Evolutionary conservation across 2,329 filamentous ascomycete species (phyloP), one percentile per base, ranked within the genome.

Genomic region (Thermoascus crustaceus): DNA sequence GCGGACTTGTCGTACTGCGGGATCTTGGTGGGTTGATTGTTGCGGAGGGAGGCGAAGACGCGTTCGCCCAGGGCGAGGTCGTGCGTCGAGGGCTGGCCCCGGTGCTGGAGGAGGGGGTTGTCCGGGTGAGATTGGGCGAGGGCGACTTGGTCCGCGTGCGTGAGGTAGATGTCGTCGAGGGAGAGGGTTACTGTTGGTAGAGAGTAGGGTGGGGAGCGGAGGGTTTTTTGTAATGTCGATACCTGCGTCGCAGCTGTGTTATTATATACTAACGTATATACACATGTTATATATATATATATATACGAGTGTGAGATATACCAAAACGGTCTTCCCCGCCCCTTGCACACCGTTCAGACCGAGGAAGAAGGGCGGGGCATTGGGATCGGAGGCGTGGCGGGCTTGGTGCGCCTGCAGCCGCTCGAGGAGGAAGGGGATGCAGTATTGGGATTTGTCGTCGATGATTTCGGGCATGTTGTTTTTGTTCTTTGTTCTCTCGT

Each of bases 261-360:
- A 16, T 32, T 29, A n/a, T 22, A 14, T n/a, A 45, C 68, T 55
- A n/a, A n/a, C n/a, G n/a, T n/a, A n/a, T n/a, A n/a, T n/a, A n/a
- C n/a, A n/a, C n/a, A n/a, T n/a, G n/a, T n/a, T n/a, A n/a, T n/a
- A n/a, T 9, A 8, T 5, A 13, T 18, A 18, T 29, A 10, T 9
- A 18, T 8, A 29, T 10, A 1, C 24, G 14, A 17, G 11, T 10
- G 14, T 18, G n/a, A n/a, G n/a, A 29, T 17, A 29, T 57, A 76
- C 87, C 50, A 94, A 73, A 8, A 88, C 93, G 3, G 88, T 93
- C 67, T 96, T 95, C 47, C 89, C 89, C 23, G 85, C 82, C 41
- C 89, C 89, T 64, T 95, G 89, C 18, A 94, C 78, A 41, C 88
- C 89, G 50, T 93, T 94, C 50, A 96, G 73, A 30, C 87, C 89